Conservation (phyloP, 345 rosid genomes). For the Draba incana region DNA sequence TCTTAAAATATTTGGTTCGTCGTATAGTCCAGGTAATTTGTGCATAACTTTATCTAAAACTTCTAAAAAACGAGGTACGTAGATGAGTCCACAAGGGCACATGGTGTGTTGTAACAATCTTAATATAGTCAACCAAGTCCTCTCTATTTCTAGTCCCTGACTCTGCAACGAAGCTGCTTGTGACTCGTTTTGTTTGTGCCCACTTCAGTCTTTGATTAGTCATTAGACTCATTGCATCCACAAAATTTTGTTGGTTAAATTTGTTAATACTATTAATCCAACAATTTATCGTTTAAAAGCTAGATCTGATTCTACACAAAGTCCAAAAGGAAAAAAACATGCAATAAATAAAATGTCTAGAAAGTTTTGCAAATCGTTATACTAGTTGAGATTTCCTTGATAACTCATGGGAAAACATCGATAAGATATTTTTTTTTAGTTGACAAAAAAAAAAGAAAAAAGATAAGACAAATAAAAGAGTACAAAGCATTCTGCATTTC, state of each 20-base stretch:
- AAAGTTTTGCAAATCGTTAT: neutral
- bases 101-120: constrained; percentile 33
- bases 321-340: neutral
- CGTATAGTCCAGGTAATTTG: neutral
- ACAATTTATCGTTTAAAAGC: neutral
- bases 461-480: no score
- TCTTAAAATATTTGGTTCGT: neutral
- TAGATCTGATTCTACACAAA: neutral
- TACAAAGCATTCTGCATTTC: constrained; percentile 13
- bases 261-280: neutral
- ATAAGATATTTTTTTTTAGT: no score
- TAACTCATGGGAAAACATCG: no score
- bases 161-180: neutral
- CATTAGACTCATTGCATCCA: constrained; percentile 6
- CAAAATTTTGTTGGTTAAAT: neutral
- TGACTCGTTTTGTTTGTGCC: no score
- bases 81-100: no score
- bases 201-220: constrained; percentile 6
- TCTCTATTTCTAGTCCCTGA: constrained; percentile 27
- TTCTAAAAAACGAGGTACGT: constrained; percentile 18
- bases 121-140: constrained; percentile 31
- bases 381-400: no score
- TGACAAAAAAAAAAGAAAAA: no score
- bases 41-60: neutral
- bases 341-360: neutral